Base-by-base conservation (phyloP, 805 yeast genomes). In the Candida methanosorbosa region DNA sequence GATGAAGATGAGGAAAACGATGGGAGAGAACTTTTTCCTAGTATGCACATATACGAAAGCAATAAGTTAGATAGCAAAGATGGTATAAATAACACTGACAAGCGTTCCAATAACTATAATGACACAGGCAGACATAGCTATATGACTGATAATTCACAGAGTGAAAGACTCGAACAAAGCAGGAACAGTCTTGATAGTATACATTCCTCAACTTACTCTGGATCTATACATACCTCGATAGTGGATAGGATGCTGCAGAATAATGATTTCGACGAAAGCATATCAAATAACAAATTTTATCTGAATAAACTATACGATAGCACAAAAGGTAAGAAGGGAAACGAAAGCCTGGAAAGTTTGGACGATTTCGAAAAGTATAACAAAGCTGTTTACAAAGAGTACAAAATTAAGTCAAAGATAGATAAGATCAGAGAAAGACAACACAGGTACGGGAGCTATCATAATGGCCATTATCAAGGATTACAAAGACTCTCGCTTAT, bases 311-410 rank as follows among this genome's bases (percentile, higher is more conserved):
- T 59, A 4, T 58, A 54, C 32, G 44, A 49, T 9, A 42, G 38
- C 13, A 45, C 43, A 27, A 31, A 36, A 2, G 31, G 32, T 18
- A 35, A 25, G 2, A 23, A 19, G 3, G 12, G 18, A 7, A 33
- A 28, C 4, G 22, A 9, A 13, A 24, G 37, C n/a, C 15, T 22
- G 9, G 36, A 34, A 3, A 17, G 43, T 7, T 28, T 42, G 9
- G 38, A 49, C 1, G 64, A 60, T 31, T 60, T 57, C 38, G 52
- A 48, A 14, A 41, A 38, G 13, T 60, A 59, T 35, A 49, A 53
- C 26, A 39, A 30, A 11, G 35, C 39, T 17, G 38, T 59, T 1
- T 30, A 33, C 21, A 38, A 44, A 19, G 63, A 59, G 27, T 52
- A 54, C 9, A 35, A 28, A 16, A 43, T 58, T 4, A 40, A 43